Conservation (phyloP, 2,329 filamentous ascomycete genomes). For the Fusarium chaquense region DNA sequence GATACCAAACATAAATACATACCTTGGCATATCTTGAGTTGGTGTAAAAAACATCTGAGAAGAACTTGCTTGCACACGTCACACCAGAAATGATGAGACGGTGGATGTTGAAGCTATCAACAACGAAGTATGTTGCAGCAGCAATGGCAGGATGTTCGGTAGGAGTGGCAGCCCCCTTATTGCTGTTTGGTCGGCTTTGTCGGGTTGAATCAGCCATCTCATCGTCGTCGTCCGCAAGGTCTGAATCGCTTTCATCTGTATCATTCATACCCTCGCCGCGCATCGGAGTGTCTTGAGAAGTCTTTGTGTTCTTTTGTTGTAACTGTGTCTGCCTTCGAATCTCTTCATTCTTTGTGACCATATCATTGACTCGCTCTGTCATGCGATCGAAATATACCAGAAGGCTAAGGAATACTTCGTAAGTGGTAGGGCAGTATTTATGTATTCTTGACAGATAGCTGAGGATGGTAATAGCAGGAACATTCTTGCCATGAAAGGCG, state of each 20-base stretch:
- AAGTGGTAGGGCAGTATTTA: conserved; percentile 98
- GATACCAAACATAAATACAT: conserved; percentile 49
- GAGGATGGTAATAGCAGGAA: conserved; percentile 94
- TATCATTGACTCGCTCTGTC: conserved; percentile 93
- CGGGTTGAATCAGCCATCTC: conserved; percentile 51
- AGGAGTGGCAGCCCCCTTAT: conserved; percentile 35
- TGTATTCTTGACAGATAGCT: conserved; percentile 97
- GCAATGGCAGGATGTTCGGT: conserved; percentile 43
- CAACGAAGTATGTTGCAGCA: conserved; percentile 80
- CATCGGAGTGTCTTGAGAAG: conserved; percentile 50
- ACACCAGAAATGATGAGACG: conserved; percentile 96
- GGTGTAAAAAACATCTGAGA: conserved; percentile 98
- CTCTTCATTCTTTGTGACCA: conserved; percentile 76
- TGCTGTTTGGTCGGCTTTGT: conserved; percentile 42
- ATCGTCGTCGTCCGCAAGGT: conserved; percentile 62
- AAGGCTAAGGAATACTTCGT: conserved; percentile 95
- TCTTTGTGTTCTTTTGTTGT: conserved; percentile 16
- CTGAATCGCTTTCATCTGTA: conserved; percentile 62
- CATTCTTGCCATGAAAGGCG: conserved; percentile 97
- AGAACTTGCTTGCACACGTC: conserved; percentile 99
- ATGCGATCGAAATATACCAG: conserved; percentile 99
- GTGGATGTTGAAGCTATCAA: conserved; percentile 99
- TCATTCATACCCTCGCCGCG: conserved; percentile 44
- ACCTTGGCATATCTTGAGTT: conserved; percentile 99
- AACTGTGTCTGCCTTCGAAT: conserved; percentile 51